Percentiles rank a stretch among this genome's conserved stretches.
Conservation (phyloP, 768 basidiomycete genomes). For the Tephrocybe sp. region DNA sequence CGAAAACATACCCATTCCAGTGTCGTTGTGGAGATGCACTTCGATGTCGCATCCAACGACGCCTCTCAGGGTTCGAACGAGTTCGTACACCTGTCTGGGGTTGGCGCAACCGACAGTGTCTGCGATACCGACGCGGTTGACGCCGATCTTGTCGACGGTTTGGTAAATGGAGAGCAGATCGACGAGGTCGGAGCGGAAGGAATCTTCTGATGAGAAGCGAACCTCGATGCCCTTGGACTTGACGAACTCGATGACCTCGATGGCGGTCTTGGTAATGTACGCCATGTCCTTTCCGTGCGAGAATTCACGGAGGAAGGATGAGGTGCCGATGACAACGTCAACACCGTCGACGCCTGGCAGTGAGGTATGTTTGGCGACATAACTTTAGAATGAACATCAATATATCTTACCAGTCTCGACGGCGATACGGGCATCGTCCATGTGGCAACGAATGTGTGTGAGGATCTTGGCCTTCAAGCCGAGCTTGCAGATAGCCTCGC, state of each 20-base stretch:
- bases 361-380: slow-evolving; percentile 2
- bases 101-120: slow-evolving; percentile 99
- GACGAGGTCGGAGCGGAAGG: slow-evolving; percentile 99
- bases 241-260: slow-evolving; percentile 98
- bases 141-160: slow-evolving; percentile 98
- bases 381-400: neutral
- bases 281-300: slow-evolving; percentile 99
- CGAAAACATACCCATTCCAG: slow-evolving; percentile 77
- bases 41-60: slow-evolving; percentile 98
- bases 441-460: slow-evolving; percentile 98
- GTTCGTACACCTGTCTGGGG: slow-evolving; percentile 97
- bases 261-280: slow-evolving; percentile 98
- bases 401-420: slow-evolving; percentile 84
- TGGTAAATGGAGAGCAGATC: slow-evolving; percentile 98
- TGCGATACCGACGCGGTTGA: slow-evolving; percentile 97
- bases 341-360: slow-evolving; percentile 91
- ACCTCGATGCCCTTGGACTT: slow-evolving; percentile 99
- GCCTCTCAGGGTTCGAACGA: slow-evolving; percentile 92
- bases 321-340: slow-evolving; percentile 98
- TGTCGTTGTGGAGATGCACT: slow-evolving; percentile 97
- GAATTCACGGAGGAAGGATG: slow-evolving; percentile 98
- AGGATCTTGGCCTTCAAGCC: slow-evolving; percentile 95
- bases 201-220: slow-evolving; percentile 99
- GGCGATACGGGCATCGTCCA: slow-evolving; percentile 98
- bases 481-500: slow-evolving; percentile 98